Evolutionary conservation across 2,329 filamentous ascomycete genomes (phyloP), one percentile per base, ranked within the genome.

Genomic region (Ceratocystis papillata): DNA sequence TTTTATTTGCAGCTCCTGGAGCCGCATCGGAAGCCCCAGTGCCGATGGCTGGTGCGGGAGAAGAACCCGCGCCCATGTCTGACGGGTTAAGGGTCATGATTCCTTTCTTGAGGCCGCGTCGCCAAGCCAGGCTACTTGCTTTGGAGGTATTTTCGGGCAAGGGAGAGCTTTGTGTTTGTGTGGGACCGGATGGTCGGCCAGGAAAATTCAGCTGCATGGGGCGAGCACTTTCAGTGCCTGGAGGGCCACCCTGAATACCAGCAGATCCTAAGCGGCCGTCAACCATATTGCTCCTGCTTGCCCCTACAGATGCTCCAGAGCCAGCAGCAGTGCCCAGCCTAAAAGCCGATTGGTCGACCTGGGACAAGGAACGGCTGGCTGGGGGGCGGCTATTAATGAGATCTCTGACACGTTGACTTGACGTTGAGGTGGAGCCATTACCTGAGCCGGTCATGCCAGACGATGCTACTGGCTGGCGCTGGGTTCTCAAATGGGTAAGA

Each of bases 81-180:
- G 67, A 53, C 8, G 48, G 20, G 7, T n/a, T 44, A 4, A 65
- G 64, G 15, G 28, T 67, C 61, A 68, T 22, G 0, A 2, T 64
- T 22, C 55, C 45, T 17, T 89, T 77, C 69, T 81, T 86, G 5
- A 82, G 82, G 3, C 76, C 75, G 65, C 88, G 80, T 73, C 87
- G 84, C 67, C 87, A 85, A 53, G 86, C 86, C 65, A 91, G 76
- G n/a, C 85, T 85, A 4, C 15, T 25, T 3, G 41, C 4, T 60
- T 63, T 63, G 3, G 60, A 15, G 41, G 17, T 46, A 20, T 50
- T 55, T 7, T 5, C 10, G 7, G 28, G 30, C 12, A 22, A 33
- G 17, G 20, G 63, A 41, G 44, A 59, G 45, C 61, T 53, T 22
- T 62, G 59, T 20, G 37, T 59, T 20, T 62, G 59, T 6, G 28